phyloP scores from a whole-genome alignment of 129 eudicot genomes.

The Solidago caesia region DNA sequence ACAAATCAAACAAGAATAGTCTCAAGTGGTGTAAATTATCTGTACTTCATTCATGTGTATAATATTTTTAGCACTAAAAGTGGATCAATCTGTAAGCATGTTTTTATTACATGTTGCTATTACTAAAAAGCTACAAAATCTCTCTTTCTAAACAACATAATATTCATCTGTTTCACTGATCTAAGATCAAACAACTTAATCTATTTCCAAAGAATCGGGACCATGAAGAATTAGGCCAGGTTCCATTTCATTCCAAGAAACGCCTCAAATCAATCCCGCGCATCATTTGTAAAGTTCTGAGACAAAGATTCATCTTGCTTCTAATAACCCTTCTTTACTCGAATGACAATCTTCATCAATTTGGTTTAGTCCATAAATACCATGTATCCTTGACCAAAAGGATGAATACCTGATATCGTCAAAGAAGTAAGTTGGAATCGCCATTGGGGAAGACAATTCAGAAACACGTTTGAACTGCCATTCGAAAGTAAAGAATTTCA shows the following conservation, averaged over 20 bases:
- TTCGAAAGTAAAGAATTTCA: not conserved
- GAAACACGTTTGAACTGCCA: conserved; percentile 66
- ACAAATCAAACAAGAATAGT: no score
- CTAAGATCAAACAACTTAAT: no score
- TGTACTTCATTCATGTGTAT: no score
- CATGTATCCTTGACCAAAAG: not conserved
- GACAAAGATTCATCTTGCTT: conserved; percentile 17
- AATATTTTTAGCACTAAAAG: no score
- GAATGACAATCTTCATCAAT: conserved; percentile 16
- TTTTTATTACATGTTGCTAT: no score
- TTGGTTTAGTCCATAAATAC: not conserved
- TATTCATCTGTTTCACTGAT: no score
- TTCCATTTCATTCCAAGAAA: not conserved
- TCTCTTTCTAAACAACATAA: no score
- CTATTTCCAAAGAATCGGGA: no score
- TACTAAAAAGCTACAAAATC: no score
- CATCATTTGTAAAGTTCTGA: not conserved
- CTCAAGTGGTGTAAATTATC: no score
- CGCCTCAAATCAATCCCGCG: no score
- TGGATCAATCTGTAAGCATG: no score
- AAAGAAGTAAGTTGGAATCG: conserved; percentile 49
- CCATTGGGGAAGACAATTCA: conserved; percentile 42
- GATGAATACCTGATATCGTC: conserved; percentile 25
- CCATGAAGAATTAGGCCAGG: not conserved
- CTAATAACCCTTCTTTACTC: not conserved